Evolutionary conservation across 2,329 filamentous ascomycete species (phyloP), one percentile per base, ranked within the genome.

Genomic region (Mycocentrospora acerina): DNA sequence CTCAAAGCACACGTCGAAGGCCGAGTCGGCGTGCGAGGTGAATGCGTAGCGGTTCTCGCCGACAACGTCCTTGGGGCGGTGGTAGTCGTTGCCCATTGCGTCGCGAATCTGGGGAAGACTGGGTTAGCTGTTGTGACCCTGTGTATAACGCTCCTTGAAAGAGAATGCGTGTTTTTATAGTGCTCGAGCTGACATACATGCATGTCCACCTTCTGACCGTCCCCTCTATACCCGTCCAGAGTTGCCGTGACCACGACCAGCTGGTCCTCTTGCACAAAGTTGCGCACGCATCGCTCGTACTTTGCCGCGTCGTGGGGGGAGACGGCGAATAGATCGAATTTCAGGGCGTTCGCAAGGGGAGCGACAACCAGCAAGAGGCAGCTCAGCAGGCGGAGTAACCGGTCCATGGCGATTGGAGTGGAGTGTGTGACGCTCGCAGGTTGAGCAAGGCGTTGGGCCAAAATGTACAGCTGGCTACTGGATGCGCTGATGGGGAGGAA

Each of bases 1-100:
- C 71, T 94, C 88, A 66, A 96, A 95, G 78, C 91, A 98, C 35
- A 98, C 88, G 62, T 97, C 91, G 63, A 98, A 96, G 8, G 89
- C 87, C 24, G 88, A 87, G 70, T 97, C 90, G 35, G 85, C 84
- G 67, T 93, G 87, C 25, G 90, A 89, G 32, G 91, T 97, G 69
- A 98, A 98, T 34, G 91, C 88, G 67, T 90, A 90, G 66, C 91
- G 83, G 69, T 88, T 86, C 74, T 96, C 90, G 69, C 93, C 93
- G 12, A 83, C 86, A 44, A 97, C 82, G 63, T 98, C 90, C 72
- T 86, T 91, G 36, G 93, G 89, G 46, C 83, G 82, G 64, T 88
- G 90, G 71, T 97, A 96, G 71, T 97, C 90, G 73, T 98, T 98
- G 64, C 90, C 91, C 57, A 95, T 82, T 12, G 90, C 85, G 72